Base-by-base conservation (phyloP, 2,329 filamentous ascomycete genomes). In the Stagonosporopsis tanaceti region DNA sequence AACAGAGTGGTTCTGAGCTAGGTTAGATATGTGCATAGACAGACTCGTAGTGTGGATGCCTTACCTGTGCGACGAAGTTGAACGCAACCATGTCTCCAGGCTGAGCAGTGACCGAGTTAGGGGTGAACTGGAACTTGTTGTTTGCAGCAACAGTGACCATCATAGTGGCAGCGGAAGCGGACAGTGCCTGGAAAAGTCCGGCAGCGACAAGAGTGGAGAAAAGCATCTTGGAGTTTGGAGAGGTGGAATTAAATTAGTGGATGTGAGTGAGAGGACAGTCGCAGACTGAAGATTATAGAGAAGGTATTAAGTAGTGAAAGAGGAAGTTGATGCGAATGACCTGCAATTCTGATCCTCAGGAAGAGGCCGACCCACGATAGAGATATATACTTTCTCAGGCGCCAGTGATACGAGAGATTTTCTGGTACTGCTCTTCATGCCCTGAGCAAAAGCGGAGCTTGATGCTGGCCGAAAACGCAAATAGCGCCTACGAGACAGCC, bases 141-240 rank as follows among this genome's bases (percentile, higher is more conserved):
- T 71, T 71, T 9, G 67, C 65, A n/a, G 63, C 69, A 25, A 71
- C 69, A 8, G 69, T 70, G 50, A 71, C 69, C 59, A 62, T 59
- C 67, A 70, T 71, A 7, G 65, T 69, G 32, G 67, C 69, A 38
- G 69, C 67, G n/a, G 62, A 69, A 17, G 53, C 66, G 7, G 61
- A 56, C 57, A 67, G 56, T 58, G 62, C 66, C 58, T 71, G 69
- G 46, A 67, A 63, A 38, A 70, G 61, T 47, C 55, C 65, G 25
- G 59, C 64, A 25, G 46, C 50, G 42, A 68, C 28, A 42, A 71
- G 60, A 41, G 39, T 67, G 28, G 51, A 64, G 53, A 70, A 65
- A 44, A 65, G 57, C 69, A 71, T 71, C n/a, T 40, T 68, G 60
- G 15, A 12, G n/a, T n/a, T 37, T 47, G 40, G 35, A 24, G 32